phyloP scores from a whole-genome alignment of 441 rosid genomes.

The Hypseocharis bilobata region DNA sequence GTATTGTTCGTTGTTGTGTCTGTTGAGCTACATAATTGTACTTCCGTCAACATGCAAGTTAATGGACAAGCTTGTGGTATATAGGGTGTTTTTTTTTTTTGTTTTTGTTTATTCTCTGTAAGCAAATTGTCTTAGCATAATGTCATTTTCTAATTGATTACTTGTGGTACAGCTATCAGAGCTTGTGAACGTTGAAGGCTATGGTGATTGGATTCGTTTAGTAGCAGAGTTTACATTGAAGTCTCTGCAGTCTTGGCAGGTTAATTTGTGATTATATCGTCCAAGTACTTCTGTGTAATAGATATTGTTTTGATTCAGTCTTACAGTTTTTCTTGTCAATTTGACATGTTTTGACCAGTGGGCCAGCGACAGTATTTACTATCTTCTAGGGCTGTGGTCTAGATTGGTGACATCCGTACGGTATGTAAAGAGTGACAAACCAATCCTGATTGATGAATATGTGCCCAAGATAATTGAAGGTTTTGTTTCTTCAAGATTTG shows the following conservation, averaged over 20 bases:
- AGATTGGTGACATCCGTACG: constrained; percentile 89
- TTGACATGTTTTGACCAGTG: constrained; percentile 40
- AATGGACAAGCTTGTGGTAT: background rate
- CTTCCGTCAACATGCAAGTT: too few relatives aligned
- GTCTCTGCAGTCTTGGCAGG: constrained; percentile 99
- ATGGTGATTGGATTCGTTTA: constrained; percentile 92
- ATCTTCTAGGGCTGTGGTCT: constrained; percentile 94
- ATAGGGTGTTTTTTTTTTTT: background rate
- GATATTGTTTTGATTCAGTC: background rate
- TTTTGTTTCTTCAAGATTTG: constrained; percentile 83
- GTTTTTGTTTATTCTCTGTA: background rate
- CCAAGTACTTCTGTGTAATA: background rate
- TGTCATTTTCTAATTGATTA: constrained; percentile 13
- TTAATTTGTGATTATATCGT: constrained; percentile 24
- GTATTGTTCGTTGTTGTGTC: background rate
- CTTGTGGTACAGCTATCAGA: constrained; percentile 73
- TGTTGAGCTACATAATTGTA: too few relatives aligned
- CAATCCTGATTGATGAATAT: constrained; percentile 87
- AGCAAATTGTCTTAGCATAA: background rate
- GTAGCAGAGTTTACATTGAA: constrained; percentile 91
- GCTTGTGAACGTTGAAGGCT: constrained; percentile 94
- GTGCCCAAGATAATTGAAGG: constrained; percentile 96
- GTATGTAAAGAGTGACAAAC: constrained; percentile 88
- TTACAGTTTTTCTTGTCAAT: constrained; percentile 1
- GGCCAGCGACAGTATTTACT: constrained; percentile 98